Evolutionary conservation across 176 grass and related monocot genomes (phyloP), one percentile per base, ranked within the genome.

Genomic region (Carex scoparia): DNA sequence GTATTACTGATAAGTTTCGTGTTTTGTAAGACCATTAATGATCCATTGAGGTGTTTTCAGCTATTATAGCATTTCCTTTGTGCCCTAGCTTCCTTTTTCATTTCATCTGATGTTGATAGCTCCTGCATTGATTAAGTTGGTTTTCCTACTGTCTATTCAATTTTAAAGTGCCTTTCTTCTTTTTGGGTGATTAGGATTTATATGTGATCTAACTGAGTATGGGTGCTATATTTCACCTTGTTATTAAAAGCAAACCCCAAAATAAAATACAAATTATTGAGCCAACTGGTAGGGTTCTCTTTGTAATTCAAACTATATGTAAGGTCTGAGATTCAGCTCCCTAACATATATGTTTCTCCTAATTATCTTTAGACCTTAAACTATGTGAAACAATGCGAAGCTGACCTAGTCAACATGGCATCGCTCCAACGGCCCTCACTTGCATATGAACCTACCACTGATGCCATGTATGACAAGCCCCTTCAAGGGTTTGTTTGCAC

Each of bases 361-460:
- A 16, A 31, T 88, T 79, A 56, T 85, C 42, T 18, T 37, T 84
- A 95, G 91, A 92, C 85, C 0, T 53, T 98, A 84, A 90, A 93
- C 65, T 95, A 89, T 59, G 89, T 98, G 70, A 95, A 98, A 85
- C 93, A 93, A 84, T 94, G 95, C 0, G 93, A 98, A 82, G 69
- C 91, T 54, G 95, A 98, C 88, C 86, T 90, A 59, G 92, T 91
- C 75, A 87, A 91, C 81, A 91, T 93, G 91, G 87, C 91, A 32
- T 84, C 93, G 76, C 90, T 94, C 35, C 89, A 91, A 84, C 87
- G 88, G 16, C 85, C 95, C 72, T 89, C 95, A 37, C 68, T 91
- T 64, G 84, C 88, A 14, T 88, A 89, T 37, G 90, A 98, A 73
- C 95, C 89, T 66, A 87, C 93, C 28, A 88, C 91, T 9, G 95